Evolutionary conservation across 805 yeast genomes (phyloP), one percentile per base, ranked within the genome.

Genomic region (Wickerhamiella parazyma): DNA sequence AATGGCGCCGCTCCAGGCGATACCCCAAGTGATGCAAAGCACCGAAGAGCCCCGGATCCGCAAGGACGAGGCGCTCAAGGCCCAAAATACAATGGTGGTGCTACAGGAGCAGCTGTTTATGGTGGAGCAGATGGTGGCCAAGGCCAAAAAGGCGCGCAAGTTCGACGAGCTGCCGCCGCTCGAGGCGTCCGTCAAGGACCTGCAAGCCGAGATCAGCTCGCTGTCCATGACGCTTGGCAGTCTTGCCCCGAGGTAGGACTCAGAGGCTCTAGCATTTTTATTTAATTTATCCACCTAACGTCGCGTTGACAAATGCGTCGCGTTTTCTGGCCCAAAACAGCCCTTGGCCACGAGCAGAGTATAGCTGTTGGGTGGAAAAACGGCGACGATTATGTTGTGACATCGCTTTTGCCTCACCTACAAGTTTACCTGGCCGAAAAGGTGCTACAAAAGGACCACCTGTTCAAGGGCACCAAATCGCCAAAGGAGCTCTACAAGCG

Each of bases 81-180:
- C 50, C 17, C 55, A 53, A 42, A 49, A 85, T 51, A 78, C 80
- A 50, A 62, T 87, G 46, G 81, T 87, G 80, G 95, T 89, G 9
- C 62, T 85, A 55, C 79, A 79, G 48, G 97, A 87, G 56, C 97
- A 87, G 54, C 68, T 70, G 51, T 87, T 73, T 51, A 60, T 89
- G 48, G 76, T 89, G 2, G 73, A 75, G 46, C 69, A 74, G 12
- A 73, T 79, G 72, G 70, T 82, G 21, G 66, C 68, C 2, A 74
- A 70, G 11, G 74, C 78, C 29, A 81, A 78, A 47, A 70, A 68
- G 50, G 75, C 72, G 41, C 63, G 96, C 36, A 73, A 75, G 49
- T 83, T 84, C 55, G 95, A 86, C 45, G 95, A 83, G 56, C 61
- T 84, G 35, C 65, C 63, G 9, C 69, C 81, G 1, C 62, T 89